These are phyloP conservation scores for Chenopodium berlandieri DNA, from an alignment of 148 eudicot genomes.

Conservation along the genomic window DNA sequence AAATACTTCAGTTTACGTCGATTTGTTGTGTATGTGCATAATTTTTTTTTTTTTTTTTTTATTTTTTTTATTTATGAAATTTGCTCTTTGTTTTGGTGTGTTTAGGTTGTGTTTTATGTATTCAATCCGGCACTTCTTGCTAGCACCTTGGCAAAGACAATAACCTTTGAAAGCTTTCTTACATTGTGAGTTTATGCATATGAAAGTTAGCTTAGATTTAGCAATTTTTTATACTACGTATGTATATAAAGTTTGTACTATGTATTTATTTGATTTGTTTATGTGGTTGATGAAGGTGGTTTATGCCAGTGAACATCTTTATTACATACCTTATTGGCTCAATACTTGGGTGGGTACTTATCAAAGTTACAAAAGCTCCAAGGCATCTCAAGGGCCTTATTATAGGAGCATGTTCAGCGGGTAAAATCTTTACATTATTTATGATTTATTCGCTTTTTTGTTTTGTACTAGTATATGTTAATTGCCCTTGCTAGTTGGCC, in stretches of 20 bases:
- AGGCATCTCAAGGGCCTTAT: slow-evolving; percentile 46
- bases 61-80: too few species aligned
- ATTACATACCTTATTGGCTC: slow-evolving; percentile 44
- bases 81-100: background rate
- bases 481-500: too few species aligned
- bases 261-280: too few species aligned
- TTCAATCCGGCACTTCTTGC: slow-evolving; percentile 50
- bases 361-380: slow-evolving; percentile 36
- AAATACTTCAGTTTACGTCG: too few species aligned
- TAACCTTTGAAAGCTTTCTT: slow-evolving; percentile 38
- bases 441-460: too few species aligned
- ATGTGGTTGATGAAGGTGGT: slow-evolving; percentile 34
- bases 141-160: slow-evolving; percentile 38
- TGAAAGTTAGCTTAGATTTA: too few species aligned
- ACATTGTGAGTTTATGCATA: slow-evolving; percentile 25
- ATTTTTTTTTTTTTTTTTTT: too few species aligned
- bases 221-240: too few species aligned
- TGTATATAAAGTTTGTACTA: too few species aligned
- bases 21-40: too few species aligned
- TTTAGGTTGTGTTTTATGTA: slow-evolving; percentile 46
- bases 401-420: slow-evolving; percentile 48
- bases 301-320: slow-evolving; percentile 49
- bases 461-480: too few species aligned
- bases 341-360: slow-evolving; percentile 42
- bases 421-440: slow-evolving; percentile 7